phyloP scores from a whole-genome alignment of 2,329 filamentous ascomycete species.

The Beauveria asiatica region DNA sequence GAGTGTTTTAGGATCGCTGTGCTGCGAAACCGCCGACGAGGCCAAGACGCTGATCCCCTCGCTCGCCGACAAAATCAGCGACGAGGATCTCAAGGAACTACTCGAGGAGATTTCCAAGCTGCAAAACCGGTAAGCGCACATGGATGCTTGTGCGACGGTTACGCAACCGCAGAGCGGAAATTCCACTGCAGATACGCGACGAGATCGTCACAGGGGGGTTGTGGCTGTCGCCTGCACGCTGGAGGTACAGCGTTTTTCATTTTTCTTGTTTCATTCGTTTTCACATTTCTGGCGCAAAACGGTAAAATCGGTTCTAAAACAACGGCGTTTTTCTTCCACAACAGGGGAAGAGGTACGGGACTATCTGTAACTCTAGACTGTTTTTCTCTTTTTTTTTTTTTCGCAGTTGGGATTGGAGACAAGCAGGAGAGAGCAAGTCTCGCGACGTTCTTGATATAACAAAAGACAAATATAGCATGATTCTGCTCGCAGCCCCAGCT shows the following conservation, averaged over 20 bases:
- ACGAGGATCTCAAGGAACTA: slow-evolving; percentile 79
- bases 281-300: slow-evolving; percentile 24
- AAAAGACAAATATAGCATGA: slow-evolving; percentile 1
- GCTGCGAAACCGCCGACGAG: slow-evolving; percentile 88
- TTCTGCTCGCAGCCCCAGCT: background rate
- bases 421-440: background rate
- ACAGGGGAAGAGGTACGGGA: background rate
- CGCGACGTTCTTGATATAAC: background rate
- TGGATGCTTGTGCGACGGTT: background rate
- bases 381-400: background rate
- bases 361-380: slow-evolving; percentile 1
- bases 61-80: slow-evolving; percentile 78
- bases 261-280: slow-evolving; percentile 3
- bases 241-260: background rate
- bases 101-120: slow-evolving; percentile 88
- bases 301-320: slow-evolving; percentile 17
- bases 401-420: background rate
- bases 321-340: slow-evolving; percentile 12
- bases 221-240: background rate
- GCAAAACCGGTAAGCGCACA: slow-evolving; percentile 28
- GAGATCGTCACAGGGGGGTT: slow-evolving; percentile 9
- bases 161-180: background rate
- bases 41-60: slow-evolving; percentile 93
- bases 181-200: background rate
- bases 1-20: slow-evolving; percentile 62